Evolutionary conservation across 2,329 filamentous ascomycete genomes (phyloP).

Genomic region (Emydomyces testavorans): DNA sequence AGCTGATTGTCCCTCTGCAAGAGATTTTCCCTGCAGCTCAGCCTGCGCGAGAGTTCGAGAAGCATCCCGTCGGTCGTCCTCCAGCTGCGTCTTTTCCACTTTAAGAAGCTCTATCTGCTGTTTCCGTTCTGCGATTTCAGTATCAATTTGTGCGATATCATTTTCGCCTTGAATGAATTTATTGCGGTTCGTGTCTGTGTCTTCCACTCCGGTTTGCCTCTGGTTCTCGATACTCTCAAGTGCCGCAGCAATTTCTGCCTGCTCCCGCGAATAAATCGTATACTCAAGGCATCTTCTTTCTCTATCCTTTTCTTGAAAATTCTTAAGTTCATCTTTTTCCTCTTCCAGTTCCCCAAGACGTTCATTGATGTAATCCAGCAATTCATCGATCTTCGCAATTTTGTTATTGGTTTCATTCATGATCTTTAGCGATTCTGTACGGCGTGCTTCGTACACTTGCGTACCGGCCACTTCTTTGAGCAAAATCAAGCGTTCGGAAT

Average conservation of each 20-base stretch:
- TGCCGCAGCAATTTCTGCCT: constrained; percentile 62
- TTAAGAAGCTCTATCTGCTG: constrained; percentile 74
- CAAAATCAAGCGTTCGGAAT: constrained; percentile 75
- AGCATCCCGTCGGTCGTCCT: constrained; percentile 75
- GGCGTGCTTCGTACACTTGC: constrained; percentile 86
- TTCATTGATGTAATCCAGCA: constrained; percentile 83
- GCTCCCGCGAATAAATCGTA: constrained; percentile 82
- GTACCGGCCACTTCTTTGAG: constrained; percentile 98
- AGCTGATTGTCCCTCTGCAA: constrained; percentile 70
- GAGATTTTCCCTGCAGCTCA: constrained; percentile 70
- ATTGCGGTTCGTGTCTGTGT: constrained; percentile 67
- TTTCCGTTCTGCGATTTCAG: constrained; percentile 65
- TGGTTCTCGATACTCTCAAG: constrained; percentile 74
- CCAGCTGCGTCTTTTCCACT: constrained; percentile 74
- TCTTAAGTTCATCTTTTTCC: constrained; percentile 89
- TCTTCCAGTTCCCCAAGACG: constrained; percentile 82
- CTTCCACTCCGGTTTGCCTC: constrained; percentile 70
- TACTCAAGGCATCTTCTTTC: constrained; percentile 89
- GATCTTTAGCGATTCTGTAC: constrained; percentile 86
- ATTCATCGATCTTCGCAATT: constrained; percentile 83
- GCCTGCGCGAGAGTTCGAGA: constrained; percentile 71
- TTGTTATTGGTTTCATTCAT: constrained; percentile 96
- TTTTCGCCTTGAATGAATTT: constrained; percentile 68
- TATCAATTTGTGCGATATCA: constrained; percentile 63
- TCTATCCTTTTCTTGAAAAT: constrained; percentile 87